Evolutionary conservation across 164 flowering plant species (phyloP).

Genomic region (Aristolochia californica): DNA sequence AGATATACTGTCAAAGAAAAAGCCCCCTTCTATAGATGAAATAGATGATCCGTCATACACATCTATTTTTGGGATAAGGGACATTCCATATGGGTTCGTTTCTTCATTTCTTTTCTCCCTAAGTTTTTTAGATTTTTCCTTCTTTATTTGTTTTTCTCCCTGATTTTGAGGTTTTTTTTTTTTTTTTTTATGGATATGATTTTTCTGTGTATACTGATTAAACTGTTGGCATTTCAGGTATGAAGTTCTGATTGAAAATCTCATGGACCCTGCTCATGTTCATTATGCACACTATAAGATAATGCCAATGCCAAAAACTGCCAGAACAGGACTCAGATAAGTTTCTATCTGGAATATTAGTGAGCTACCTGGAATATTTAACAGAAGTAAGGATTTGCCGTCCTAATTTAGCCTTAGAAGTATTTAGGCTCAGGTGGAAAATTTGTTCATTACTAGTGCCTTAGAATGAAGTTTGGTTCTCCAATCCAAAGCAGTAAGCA

Average conservation of each 20-base stretch:
- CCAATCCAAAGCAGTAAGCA: not conserved
- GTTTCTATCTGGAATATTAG: slow-evolving; percentile 11
- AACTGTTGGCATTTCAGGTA: slow-evolving; percentile 44
- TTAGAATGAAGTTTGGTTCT: not conserved
- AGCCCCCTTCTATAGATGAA: slow-evolving; percentile 73
- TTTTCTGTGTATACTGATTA: no score
- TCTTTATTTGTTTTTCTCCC: not conserved
- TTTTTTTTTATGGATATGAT: no score
- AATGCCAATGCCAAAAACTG: slow-evolving; percentile 23
- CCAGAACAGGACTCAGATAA: slow-evolving; percentile 30
- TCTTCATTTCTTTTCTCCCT: not conserved
- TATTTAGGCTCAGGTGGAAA: not conserved
- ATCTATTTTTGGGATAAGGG: slow-evolving; percentile 48
- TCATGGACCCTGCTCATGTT: slow-evolving; percentile 96
- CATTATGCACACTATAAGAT: slow-evolving; percentile 86
- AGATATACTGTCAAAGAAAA: slow-evolving; percentile 40
- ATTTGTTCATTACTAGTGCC: not conserved
- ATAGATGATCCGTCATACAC: slow-evolving; percentile 83
- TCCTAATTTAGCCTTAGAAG: no score
- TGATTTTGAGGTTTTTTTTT: not conserved
- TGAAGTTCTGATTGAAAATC: slow-evolving; percentile 77
- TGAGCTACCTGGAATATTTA: slow-evolving; percentile 4
- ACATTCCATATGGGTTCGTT: slow-evolving; percentile 75
- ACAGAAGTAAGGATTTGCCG: not conserved
- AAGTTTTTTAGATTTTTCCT: not conserved